Evolutionary conservation across 2,329 filamentous ascomycete species (phyloP), one percentile per base, ranked within the genome.

Genomic region (Magnaporthales sp.): DNA sequence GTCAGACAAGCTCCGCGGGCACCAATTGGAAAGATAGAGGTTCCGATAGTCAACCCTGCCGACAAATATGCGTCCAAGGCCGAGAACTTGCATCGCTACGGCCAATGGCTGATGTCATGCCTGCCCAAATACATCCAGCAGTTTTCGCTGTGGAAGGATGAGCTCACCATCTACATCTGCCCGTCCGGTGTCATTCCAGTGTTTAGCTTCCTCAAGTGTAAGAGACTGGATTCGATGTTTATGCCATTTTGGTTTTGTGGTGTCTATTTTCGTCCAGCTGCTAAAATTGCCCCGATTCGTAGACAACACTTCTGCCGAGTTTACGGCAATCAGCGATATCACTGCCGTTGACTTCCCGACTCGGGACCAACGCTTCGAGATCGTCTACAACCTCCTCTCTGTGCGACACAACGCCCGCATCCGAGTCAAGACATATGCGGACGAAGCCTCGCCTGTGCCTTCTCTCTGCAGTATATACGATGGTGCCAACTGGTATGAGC

Each of bases 71-170:
- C 90, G 77, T 89, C 91, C 76, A 95, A 94, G 82, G 87, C 91
- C 72, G 91, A 96, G 71, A 86, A 89, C 76, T 84, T 98, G 76
- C 95, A 99, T 84, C 90, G 89, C 75, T 99, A 99, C 77, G 95
- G 95, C 74, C 89, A 96, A 76, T 99, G 97, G 86, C 82, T 99
- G 75, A 94, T 99, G 87, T 93, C 93, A 72, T 96, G 92, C 79
- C 81, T 99, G 75, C 96, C 95, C 74, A 98, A 97, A 84, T 97
- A 97, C 80, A 87, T 99, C 74, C 96, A 99, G 83, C 95, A 99
- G 81, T 98, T 98, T 83, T 96, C 93, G 13, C 94, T 99, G 67
- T 99, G 95, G 95, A 99, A 99, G 83, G 95, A 99, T 77, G 95
- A 99, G 80, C 88, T 99, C 76, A 93, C 91, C 73, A 92, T 97